These are phyloP conservation scores for Creolimax fragrantissima DNA, from an alignment of 78 protist genomes.

Conservation along the genomic window DNA sequence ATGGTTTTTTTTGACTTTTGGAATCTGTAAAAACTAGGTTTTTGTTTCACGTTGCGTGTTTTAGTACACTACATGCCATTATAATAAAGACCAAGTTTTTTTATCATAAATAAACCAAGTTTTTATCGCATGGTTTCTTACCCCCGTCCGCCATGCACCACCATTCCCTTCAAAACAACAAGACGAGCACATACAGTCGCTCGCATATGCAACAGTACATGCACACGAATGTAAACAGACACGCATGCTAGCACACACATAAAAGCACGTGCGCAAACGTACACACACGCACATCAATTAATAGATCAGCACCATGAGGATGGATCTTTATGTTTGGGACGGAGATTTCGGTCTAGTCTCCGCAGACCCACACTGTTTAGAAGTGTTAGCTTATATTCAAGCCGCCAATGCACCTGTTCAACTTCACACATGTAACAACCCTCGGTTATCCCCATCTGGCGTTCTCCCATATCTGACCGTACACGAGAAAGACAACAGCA, in stretches of 20 bases:
- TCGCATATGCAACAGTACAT: background rate
- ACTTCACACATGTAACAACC: background rate
- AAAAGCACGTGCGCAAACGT: background rate
- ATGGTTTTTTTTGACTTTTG: too few species aligned
- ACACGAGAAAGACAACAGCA: background rate
- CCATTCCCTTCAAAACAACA: too few species aligned
- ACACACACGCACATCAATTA: background rate
- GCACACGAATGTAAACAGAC: background rate
- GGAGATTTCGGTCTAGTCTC: background rate
- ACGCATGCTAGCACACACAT: background rate
- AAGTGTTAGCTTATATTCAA: background rate
- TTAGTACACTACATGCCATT: background rate
- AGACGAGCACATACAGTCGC: background rate
- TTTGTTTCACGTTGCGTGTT: too few species aligned
- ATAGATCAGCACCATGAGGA: background rate
- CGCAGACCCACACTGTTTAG: background rate
- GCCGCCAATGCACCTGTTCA: background rate
- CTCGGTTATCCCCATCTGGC: background rate
- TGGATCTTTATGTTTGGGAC: background rate
- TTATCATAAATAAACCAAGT: too few species aligned
- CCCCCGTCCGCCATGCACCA: too few species aligned
- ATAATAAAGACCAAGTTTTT: background rate
- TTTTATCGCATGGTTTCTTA: too few species aligned
- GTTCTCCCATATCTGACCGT: background rate
- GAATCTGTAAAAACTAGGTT: too few species aligned